Base-by-base conservation (phyloP, 2,329 filamentous ascomycete species). In the Ascochyta pisi region DNA sequence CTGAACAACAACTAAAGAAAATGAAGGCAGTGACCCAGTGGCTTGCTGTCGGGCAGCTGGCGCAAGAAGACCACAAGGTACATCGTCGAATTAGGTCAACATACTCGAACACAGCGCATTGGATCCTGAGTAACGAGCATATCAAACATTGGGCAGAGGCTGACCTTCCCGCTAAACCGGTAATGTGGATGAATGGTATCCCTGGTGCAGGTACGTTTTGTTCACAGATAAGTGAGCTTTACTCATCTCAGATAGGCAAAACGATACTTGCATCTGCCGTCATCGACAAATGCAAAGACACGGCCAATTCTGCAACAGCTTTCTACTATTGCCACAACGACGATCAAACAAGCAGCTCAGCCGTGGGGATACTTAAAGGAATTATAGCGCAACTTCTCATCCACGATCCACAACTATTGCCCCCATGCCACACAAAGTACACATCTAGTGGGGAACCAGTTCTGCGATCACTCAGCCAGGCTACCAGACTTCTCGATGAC, bases 191-290 rank as follows among this genome's bases (percentile, higher is more conserved):
- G 39, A 37, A 61, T 26, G 61, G 62, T 2, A 70, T 68, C 6
- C 67, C 67, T 4, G 67, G 67, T 6, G 67, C 67, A 50, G 67
- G 67, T 67, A 59, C 15, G 29, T 27, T 13, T 4, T 6, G 8
- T 22, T 2, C 13, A 41, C 12, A 9, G 13, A 7, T 3, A 19
- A 33, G 15, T 16, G 7, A n/a, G 6, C 9, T n/a, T 15, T 33
- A 15, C 42, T 54, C 10, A 61, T 16, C 2, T n/a, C 16, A 15
- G 13, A 12, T 22, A 71, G 67, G 66, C 1, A 70, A 72, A 46
- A 72, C 66, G 0, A 61, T 72, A 13, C 62, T 72, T 10, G 63
- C 68, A 2, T 72, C 69, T 29, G 52, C 58, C 3, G 57, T 71
- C 6, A 58, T 70, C 5, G 67, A 70, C 9, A 51, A 62, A 27